Conservation (phyloP, 2,329 filamentous ascomycete genomes). For the Atkinsonella texensis region DNA sequence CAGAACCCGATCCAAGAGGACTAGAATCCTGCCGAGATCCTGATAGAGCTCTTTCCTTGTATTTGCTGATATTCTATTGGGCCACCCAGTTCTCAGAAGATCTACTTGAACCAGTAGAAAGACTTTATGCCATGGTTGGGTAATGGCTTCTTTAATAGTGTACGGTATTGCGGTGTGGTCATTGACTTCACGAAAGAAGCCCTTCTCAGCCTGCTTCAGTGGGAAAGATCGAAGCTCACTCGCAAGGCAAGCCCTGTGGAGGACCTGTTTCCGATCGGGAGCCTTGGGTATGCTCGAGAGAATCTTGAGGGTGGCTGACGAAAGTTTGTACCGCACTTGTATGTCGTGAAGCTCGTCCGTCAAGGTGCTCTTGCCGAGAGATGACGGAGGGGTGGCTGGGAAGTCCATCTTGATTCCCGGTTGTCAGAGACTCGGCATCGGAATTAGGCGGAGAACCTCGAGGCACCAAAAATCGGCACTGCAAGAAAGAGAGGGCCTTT, state of each 20-base stretch:
- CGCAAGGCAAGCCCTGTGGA: constrained; percentile 26
- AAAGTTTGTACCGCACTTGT: constrained; percentile 22
- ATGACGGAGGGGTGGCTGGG: background rate
- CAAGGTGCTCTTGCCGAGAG: background rate
- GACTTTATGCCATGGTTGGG: constrained; percentile 57
- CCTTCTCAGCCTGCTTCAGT: constrained; percentile 21
- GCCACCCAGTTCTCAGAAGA: constrained; percentile 50
- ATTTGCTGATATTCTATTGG: constrained; percentile 30
- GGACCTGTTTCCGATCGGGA: constrained; percentile 21
- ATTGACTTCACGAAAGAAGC: constrained; percentile 27
- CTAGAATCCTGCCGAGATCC: constrained; percentile 21
- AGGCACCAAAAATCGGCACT: background rate
- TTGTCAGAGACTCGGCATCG: background rate
- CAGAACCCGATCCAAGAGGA: constrained; percentile 21
- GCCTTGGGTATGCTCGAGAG: constrained; percentile 15
- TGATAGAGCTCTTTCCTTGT: constrained; percentile 21
- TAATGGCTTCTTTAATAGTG: constrained; percentile 29
- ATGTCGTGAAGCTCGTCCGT: constrained; percentile 14
- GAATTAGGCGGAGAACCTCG: background rate
- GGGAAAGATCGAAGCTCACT: constrained; percentile 26
- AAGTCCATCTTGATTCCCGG: background rate
- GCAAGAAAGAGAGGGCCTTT: too few species aligned
- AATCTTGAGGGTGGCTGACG: constrained; percentile 18
- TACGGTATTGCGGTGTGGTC: constrained; percentile 26
- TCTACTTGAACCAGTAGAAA: constrained; percentile 65